Evolutionary conservation across 345 rosid species (phyloP).

Genomic region (Draba incana): DNA sequence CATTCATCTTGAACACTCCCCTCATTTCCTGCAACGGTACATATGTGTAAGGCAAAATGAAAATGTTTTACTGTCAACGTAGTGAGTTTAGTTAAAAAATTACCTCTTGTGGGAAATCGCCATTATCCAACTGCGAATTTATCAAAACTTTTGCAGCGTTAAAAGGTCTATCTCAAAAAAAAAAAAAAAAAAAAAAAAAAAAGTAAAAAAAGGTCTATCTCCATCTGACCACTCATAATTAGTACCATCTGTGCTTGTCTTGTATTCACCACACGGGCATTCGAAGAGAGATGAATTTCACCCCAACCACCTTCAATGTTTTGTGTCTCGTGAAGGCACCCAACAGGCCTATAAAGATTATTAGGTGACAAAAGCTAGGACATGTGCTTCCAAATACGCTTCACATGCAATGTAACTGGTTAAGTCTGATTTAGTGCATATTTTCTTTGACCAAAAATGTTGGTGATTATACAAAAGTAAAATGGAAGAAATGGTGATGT

Average conservation of each 20-base stretch:
- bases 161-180: constrained; percentile 29
- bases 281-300: constrained; percentile 55
- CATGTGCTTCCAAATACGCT: too few relatives aligned
- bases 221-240: constrained; percentile 36
- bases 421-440: too few relatives aligned
- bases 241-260: constrained; percentile 24
- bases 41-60: too few relatives aligned
- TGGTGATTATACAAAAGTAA: too few relatives aligned
- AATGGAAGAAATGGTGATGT: too few relatives aligned
- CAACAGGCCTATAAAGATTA: too few relatives aligned
- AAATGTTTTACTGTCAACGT: too few relatives aligned
- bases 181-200: too few relatives aligned
- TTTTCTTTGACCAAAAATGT: too few relatives aligned
- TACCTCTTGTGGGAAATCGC: not conserved
- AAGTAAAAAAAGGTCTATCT: constrained; percentile 28
- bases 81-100: not conserved
- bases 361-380: too few relatives aligned
- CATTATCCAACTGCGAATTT: not conserved
- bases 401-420: too few relatives aligned
- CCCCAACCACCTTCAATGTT: constrained; percentile 69
- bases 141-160: constrained; percentile 21
- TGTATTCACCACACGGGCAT: constrained; percentile 22
- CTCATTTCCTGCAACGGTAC: not conserved
- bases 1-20: not conserved
- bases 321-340: constrained; percentile 54